These are phyloP conservation scores for Trichoderma sp. DNA, from an alignment of 2,329 filamentous ascomycete genomes.

Conservation along the genomic window DNA sequence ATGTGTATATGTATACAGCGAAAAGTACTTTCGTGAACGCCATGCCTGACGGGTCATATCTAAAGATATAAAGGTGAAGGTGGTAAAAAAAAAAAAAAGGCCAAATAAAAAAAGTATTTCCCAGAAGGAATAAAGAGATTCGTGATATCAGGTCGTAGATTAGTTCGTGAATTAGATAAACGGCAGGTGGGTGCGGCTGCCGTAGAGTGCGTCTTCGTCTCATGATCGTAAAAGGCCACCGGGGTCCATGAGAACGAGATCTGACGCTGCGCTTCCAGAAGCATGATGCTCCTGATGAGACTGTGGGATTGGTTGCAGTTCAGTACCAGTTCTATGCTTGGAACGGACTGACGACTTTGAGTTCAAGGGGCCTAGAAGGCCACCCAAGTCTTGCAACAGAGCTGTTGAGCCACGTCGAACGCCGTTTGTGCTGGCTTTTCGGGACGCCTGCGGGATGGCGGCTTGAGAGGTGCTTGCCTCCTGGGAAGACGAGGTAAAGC, in stretches of 20 bases:
- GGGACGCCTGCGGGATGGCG: slow-evolving; percentile 40
- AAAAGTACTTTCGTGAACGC: neutral
- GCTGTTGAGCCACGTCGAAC: slow-evolving; percentile 55
- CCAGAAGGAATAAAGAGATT: neutral
- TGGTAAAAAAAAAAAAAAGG: neutral
- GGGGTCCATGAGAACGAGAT: slow-evolving; percentile 39
- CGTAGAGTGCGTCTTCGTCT: neutral
- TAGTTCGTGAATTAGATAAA: slow-evolving; percentile 1
- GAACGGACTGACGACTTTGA: slow-evolving; percentile 32
- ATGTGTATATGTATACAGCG: neutral
- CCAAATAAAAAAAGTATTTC: neutral
- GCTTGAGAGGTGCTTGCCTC: slow-evolving; percentile 39
- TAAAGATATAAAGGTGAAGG: neutral
- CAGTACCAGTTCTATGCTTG: slow-evolving; percentile 38
- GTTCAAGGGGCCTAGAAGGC: slow-evolving; percentile 53
- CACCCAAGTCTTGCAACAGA: slow-evolving; percentile 58
- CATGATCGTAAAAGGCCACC: slow-evolving; percentile 41
- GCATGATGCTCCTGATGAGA: slow-evolving; percentile 37
- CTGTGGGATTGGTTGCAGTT: slow-evolving; percentile 48
- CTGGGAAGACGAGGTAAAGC: slow-evolving; percentile 39
- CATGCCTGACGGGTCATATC: slow-evolving; percentile 5
- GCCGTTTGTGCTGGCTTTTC: slow-evolving; percentile 46
- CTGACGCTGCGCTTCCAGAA: slow-evolving; percentile 32
- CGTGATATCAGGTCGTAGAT: slow-evolving; percentile 2
- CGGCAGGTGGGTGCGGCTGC: slow-evolving; percentile 15